A percentile compares a stretch with the other conserved stretches of the same genome.
These are phyloP conservation scores for Triticum urartu DNA, from an alignment of 176 grass and related monocot species.

Conservation along the genomic window DNA sequence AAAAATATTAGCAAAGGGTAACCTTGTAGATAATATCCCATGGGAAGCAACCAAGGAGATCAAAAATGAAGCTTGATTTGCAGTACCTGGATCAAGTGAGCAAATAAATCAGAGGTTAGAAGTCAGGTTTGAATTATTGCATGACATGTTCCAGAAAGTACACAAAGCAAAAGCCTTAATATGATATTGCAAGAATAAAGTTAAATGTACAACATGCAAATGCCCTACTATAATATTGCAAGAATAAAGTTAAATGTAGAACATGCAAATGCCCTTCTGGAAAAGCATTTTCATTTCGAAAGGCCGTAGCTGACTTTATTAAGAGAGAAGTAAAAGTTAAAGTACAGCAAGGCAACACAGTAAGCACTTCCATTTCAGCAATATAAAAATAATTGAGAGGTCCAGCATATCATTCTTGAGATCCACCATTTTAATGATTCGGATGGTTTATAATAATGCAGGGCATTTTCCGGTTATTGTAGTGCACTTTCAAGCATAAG, in stretches of 20 bases:
- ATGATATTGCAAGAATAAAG: neutral
- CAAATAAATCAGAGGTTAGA: neutral
- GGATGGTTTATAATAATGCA: neutral
- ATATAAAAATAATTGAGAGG: neutral
- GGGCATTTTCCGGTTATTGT: neutral
- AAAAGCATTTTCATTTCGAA: neutral
- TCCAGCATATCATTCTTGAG: neutral
- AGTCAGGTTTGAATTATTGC: neutral
- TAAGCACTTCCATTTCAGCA: neutral
- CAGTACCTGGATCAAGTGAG: constrained; percentile 46
- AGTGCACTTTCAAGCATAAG: neutral
- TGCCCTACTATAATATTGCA: neutral
- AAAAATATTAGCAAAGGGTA: neutral
- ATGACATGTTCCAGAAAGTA: neutral
- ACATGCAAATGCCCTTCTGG: neutral
- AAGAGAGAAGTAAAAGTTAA: neutral
- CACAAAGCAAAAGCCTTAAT: neutral
- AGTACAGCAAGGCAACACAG: neutral
- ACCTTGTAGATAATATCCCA: constrained; percentile 97
- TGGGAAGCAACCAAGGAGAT: constrained; percentile 81
- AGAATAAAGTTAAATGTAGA: neutral
- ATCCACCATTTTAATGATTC: neutral
- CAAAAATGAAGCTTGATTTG: constrained; percentile 82
- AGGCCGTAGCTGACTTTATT: too few species aligned
- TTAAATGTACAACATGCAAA: neutral